Evolutionary conservation across 2,329 filamentous ascomycete species (phyloP).

Genomic region (Monosporascus sp.): DNA sequence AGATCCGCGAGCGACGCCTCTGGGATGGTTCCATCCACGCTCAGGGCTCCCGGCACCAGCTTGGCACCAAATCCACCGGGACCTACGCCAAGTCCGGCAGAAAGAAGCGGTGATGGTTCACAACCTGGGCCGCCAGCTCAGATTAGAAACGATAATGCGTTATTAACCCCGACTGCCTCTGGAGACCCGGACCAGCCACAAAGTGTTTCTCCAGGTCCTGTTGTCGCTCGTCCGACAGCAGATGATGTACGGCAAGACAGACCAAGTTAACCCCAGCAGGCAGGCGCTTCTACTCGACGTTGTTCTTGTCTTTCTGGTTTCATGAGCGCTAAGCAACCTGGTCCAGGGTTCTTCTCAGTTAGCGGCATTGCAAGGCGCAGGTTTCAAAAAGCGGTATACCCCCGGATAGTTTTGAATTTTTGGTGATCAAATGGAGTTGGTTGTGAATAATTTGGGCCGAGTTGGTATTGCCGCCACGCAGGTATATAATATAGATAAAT

Average conservation of each 20-base stretch:
- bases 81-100: constrained; percentile 8
- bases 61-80: constrained; percentile 8
- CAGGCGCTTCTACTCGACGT: constrained; percentile 1
- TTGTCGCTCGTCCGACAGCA: constrained; percentile 15
- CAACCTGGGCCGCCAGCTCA: constrained; percentile 6
- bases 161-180: constrained; percentile 3
- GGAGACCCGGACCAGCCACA: constrained; percentile 11
- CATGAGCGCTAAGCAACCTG: background rate
- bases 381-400: constrained; percentile 7
- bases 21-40: constrained; percentile 7
- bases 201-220: constrained; percentile 3
- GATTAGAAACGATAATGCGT: constrained; percentile 6
- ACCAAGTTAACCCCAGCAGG: constrained; percentile 4
- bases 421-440: background rate
- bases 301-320: constrained; percentile 4
- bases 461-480: background rate
- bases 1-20: constrained; percentile 8
- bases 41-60: constrained; percentile 8
- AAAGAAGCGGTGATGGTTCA: constrained; percentile 9
- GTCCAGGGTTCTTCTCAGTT: constrained; percentile 8
- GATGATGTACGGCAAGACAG: constrained; percentile 17
- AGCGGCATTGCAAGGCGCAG: constrained; percentile 13
- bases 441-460: background rate
- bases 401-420: background rate
- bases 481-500: too few relatives aligned